phyloP scores from a whole-genome alignment of 2,329 filamentous ascomycete species.

The Grosmannia serpens region DNA sequence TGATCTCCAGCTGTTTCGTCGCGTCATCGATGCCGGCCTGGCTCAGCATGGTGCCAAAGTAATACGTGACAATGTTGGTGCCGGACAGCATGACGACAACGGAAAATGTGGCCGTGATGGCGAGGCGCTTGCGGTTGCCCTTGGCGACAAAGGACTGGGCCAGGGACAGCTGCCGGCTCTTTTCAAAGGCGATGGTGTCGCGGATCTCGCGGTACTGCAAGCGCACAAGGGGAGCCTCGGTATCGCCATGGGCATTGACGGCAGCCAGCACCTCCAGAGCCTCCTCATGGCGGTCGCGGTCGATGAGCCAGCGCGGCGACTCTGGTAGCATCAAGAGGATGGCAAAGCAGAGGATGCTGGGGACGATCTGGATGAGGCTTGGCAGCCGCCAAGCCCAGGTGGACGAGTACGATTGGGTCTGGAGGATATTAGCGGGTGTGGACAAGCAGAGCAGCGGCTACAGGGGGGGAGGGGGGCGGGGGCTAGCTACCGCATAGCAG shows the following conservation, averaged over 20 bases:
- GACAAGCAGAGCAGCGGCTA: too few species aligned
- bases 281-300: constrained; percentile 24
- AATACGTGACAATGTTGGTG: not conserved
- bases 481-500: too few species aligned
- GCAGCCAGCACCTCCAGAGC: not conserved
- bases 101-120: not conserved
- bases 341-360: constrained; percentile 10
- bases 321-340: constrained; percentile 23
- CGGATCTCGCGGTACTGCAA: not conserved
- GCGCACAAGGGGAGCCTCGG: not conserved
- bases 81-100: not conserved
- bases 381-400: constrained; percentile 14
- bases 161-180: not conserved
- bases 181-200: not conserved
- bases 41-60: constrained; percentile 1
- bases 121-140: not conserved
- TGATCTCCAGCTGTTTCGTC: constrained; percentile 6
- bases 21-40: constrained; percentile 5
- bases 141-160: not conserved
- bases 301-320: constrained; percentile 34
- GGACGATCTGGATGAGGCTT: constrained; percentile 13
- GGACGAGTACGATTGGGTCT: too few species aligned
- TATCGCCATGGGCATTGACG: not conserved
- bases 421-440: too few species aligned
- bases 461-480: too few species aligned